Evolutionary conservation across 192 early-diverging fungal species (phyloP).

Genomic region (Coemansia sp.): DNA sequence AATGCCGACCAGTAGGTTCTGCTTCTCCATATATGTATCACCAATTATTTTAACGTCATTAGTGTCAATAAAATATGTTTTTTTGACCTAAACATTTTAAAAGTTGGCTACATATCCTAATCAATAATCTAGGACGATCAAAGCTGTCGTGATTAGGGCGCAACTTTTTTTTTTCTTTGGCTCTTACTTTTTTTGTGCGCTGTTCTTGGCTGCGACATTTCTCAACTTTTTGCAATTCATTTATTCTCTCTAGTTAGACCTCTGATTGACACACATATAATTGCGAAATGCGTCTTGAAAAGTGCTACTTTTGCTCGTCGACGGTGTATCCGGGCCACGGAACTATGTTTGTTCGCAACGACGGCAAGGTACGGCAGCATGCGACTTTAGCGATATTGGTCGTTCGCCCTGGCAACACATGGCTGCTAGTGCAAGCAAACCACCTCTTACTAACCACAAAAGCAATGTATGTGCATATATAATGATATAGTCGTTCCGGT

Average conservation of each 20-base stretch:
- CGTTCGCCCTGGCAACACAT: neutral
- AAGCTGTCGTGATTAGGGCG: neutral
- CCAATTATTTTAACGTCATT: neutral
- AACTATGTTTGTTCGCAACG: conserved; percentile 98
- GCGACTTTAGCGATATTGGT: neutral
- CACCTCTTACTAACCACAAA: neutral
- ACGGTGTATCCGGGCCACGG: conserved; percentile 98
- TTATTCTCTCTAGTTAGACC: neutral
- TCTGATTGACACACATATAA: conserved; percentile 14
- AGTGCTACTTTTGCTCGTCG: conserved; percentile 99
- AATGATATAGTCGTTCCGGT: conserved; percentile 77
- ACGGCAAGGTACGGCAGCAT: conserved; percentile 76
- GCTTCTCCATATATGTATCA: neutral
- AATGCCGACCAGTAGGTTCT: neutral
- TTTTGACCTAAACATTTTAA: neutral
- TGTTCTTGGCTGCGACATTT: neutral
- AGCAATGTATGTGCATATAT: conserved; percentile 6
- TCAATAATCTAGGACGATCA: neutral
- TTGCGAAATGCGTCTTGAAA: conserved; percentile 87
- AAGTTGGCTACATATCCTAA: neutral
- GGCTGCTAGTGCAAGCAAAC: neutral
- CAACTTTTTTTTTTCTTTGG: conserved; percentile 9
- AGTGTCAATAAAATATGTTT: neutral
- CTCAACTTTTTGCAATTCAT: neutral
- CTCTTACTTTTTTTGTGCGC: neutral